Evolutionary conservation across 257 asterid genomes (phyloP).

Genomic region (Thymus quinquecostatus): DNA sequence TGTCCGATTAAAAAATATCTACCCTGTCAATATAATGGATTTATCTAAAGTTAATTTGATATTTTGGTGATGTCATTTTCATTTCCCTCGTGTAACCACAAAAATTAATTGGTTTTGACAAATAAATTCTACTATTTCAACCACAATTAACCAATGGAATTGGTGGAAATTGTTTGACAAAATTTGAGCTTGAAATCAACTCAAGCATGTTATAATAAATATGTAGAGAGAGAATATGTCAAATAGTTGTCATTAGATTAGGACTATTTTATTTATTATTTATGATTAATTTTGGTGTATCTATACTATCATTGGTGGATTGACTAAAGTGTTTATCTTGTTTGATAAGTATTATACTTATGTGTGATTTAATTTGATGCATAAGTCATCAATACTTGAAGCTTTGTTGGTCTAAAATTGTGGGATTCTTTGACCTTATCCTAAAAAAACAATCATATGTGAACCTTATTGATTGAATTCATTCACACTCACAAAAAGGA

Average conservation of each 20-base stretch:
- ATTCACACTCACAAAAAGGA: constrained; percentile 10
- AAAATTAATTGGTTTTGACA: background rate
- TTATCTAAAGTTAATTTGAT: too few relatives aligned
- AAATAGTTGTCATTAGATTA: background rate
- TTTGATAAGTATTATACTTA: too few relatives aligned
- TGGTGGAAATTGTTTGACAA: constrained; percentile 1
- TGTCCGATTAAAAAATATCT: too few relatives aligned
- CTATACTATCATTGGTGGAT: too few relatives aligned
- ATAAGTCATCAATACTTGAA: background rate
- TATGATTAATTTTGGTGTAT: too few relatives aligned
- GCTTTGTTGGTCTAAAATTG: constrained; percentile 6
- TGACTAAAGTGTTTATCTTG: too few relatives aligned
- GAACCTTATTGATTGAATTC: background rate
- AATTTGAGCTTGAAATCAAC: background rate
- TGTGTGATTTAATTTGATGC: background rate
- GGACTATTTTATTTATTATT: background rate
- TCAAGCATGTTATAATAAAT: background rate
- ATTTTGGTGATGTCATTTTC: background rate
- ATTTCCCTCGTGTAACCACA: background rate
- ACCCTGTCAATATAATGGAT: too few relatives aligned
- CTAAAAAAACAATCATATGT: background rate
- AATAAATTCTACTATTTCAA: background rate
- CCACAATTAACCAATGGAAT: background rate
- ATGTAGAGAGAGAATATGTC: background rate
- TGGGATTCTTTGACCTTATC: constrained; percentile 30